Percentiles rank a stretch among this genome's conserved stretches.
Evolutionary conservation across 2,329 filamentous ascomycete genomes (phyloP).

Genomic region (Grosmannia clavigera): DNA sequence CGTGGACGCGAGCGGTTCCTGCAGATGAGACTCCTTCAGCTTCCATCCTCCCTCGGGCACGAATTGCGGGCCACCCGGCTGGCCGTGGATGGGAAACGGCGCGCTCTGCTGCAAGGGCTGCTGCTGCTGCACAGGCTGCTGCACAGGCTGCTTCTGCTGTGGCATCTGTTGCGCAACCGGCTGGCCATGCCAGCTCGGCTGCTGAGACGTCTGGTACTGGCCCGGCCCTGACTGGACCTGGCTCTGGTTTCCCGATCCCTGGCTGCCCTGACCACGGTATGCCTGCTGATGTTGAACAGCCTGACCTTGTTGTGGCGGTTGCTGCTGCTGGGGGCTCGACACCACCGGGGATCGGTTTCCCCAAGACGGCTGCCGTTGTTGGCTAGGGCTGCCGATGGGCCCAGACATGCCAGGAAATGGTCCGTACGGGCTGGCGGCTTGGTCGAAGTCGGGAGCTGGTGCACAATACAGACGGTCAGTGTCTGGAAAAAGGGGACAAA

Average conservation of each 20-base stretch:
- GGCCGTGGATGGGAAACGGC: neutral
- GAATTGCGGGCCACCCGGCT: slow-evolving; percentile 18
- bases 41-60: slow-evolving; percentile 38
- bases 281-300: neutral
- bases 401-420: neutral
- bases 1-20: slow-evolving; percentile 31
- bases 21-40: slow-evolving; percentile 40
- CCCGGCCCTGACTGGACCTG: too few relatives aligned
- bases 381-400: neutral
- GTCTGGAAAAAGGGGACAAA: neutral
- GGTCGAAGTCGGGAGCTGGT: neutral
- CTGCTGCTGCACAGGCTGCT: neutral
- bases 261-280: neutral
- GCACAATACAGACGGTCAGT: neutral
- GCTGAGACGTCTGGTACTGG: too few relatives aligned
- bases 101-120: neutral
- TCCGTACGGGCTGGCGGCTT: neutral
- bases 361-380: neutral
- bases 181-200: neutral
- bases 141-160: slow-evolving; percentile 1
- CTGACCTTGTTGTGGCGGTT: neutral
- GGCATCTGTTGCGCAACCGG: neutral
- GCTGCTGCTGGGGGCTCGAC: neutral
- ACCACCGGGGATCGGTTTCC: too few relatives aligned
- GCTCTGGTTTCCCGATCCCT: too few relatives aligned